Conservation (phyloP, 2,329 filamentous ascomycete species). For the Knoxdaviesia proteae region DNA sequence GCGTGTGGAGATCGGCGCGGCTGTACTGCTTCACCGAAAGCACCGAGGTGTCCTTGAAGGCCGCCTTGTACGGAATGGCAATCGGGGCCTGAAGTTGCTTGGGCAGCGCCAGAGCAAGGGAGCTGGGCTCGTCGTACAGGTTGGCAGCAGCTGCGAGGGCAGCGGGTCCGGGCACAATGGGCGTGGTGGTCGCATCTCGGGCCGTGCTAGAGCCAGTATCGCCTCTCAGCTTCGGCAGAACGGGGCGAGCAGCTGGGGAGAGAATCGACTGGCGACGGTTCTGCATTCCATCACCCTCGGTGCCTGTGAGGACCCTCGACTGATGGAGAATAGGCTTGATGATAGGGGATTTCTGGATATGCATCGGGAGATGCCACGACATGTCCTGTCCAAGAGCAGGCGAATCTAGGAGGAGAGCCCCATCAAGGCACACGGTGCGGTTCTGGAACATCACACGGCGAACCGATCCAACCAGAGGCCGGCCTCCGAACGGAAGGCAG, state of each 20-base stretch:
- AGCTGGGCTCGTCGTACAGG: too few species aligned
- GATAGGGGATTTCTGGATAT: conserved; percentile 12
- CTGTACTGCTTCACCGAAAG: conserved; percentile 82
- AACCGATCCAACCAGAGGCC: conserved; percentile 45
- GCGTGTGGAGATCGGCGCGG: conserved; percentile 68
- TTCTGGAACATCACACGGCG: conserved; percentile 58
- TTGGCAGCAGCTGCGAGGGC: conserved; percentile 4
- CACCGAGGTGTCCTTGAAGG: conserved; percentile 79
- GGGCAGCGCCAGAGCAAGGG: conserved; percentile 15
- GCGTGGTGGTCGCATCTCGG: conserved; percentile 8
- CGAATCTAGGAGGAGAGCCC: conserved; percentile 31
- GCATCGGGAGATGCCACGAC: conserved; percentile 38
- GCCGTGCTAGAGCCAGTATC: too few species aligned
- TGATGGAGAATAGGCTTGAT: conserved; percentile 30
- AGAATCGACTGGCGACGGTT: conserved; percentile 13
- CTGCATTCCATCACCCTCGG: conserved; percentile 3
- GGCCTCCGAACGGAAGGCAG: conserved; percentile 40
- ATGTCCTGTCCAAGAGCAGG: conserved; percentile 48
- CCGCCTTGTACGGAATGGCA: conserved; percentile 19
- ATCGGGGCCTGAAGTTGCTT: conserved; percentile 19
- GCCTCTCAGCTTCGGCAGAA: conserved; percentile 9
- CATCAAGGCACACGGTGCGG: conserved; percentile 56
- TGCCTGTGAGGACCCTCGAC: conserved; percentile 2
- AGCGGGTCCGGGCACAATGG: conserved; percentile 3
- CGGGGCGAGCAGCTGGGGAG: conserved; percentile 1